phyloP scores from a whole-genome alignment of 305 asterid species.

The Plantago coronopus region DNA sequence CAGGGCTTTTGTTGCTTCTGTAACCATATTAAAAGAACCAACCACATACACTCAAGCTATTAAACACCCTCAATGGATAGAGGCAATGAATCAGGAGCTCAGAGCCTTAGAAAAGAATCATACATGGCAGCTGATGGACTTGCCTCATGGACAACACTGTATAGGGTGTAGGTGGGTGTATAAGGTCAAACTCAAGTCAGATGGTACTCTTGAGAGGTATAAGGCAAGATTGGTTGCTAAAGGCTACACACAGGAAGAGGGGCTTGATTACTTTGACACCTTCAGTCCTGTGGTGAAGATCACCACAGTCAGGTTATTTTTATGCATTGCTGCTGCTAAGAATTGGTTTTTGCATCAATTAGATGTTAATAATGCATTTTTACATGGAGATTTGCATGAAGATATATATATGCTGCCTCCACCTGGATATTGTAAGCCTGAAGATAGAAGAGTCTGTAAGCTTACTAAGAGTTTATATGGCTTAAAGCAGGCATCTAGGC shows the following conservation, averaged over 20 bases:
- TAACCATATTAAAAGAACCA: neutral
- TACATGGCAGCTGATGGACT: neutral
- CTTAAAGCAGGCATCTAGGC: too few relatives aligned
- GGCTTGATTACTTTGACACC: too few relatives aligned
- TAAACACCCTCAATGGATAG: neutral
- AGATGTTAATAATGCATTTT: neutral
- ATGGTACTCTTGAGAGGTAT: neutral
- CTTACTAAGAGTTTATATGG: too few relatives aligned
- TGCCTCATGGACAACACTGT: neutral
- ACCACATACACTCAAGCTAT: neutral
- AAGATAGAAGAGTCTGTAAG: too few relatives aligned
- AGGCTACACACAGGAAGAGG: neutral
- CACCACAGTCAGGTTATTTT: neutral
- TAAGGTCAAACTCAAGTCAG: neutral
- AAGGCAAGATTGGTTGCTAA: neutral
- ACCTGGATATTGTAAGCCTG: neutral
- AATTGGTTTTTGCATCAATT: neutral
- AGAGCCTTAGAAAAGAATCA: neutral
- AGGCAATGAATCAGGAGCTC: neutral
- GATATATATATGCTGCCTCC: neutral
- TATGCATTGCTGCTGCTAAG: neutral
- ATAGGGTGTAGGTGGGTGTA: neutral
- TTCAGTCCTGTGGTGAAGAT: neutral
- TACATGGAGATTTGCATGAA: neutral
- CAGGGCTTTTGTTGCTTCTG: neutral